Conservation (phyloP, 225 moss, liverwort and hornwort genomes). For the Asterella californica region DNA sequence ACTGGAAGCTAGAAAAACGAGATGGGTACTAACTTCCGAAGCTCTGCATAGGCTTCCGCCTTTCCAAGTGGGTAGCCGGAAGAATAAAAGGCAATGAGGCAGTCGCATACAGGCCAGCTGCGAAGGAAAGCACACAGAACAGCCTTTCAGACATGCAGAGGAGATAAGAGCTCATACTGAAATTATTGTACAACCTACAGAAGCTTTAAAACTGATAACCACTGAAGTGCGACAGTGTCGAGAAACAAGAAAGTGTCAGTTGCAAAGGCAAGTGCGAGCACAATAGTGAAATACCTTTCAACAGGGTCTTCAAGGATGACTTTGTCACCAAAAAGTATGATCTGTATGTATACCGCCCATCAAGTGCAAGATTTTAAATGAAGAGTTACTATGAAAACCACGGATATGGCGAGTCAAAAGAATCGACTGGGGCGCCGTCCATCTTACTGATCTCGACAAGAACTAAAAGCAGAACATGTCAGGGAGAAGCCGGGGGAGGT, state of each 20-base stretch:
- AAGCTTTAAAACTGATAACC: neutral
- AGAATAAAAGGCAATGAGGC: constrained; percentile 94
- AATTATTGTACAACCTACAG: neutral
- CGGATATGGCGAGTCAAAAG: neutral
- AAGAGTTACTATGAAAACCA: neutral
- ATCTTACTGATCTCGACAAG: neutral
- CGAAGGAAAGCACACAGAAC: constrained; percentile 7
- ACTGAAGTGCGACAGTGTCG: neutral
- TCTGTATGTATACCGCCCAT: constrained; percentile 25
- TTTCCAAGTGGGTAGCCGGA: constrained; percentile 93
- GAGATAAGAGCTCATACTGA: neutral
- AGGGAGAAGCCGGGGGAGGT: neutral
- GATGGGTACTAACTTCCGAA: constrained; percentile 64
- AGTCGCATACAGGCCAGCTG: constrained; percentile 96
- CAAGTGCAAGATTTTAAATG: neutral
- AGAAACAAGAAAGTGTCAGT: neutral
- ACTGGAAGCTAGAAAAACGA: too few relatives aligned
- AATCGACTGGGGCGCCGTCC: neutral
- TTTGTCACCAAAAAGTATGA: constrained; percentile 48
- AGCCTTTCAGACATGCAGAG: neutral
- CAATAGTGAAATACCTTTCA: constrained; percentile 29
- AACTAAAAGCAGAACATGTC: neutral
- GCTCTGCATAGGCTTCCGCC: constrained; percentile 84
- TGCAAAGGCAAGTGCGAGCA: neutral
- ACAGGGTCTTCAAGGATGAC: constrained; percentile 49